Conservation (phyloP, 192 early-diverging fungal genomes). For the Backusella mclennaniae region DNA sequence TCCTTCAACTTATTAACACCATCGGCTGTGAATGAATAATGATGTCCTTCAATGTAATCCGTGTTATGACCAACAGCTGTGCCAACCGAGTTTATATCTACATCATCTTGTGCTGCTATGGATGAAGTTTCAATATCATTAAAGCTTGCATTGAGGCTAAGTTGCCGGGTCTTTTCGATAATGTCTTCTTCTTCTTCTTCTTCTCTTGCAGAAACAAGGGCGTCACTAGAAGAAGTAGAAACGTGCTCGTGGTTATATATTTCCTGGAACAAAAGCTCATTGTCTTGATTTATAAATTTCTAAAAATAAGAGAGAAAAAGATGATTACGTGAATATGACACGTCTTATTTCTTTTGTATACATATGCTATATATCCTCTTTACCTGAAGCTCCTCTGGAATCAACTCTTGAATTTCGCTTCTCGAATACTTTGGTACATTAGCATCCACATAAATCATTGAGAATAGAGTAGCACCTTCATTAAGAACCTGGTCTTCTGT, state of each 20-base stretch:
- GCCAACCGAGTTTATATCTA: background rate
- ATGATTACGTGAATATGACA: background rate
- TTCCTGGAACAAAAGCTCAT: conserved; percentile 10
- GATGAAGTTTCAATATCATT: background rate
- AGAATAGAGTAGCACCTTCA: conserved; percentile 12
- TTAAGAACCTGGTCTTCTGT: conserved; percentile 21
- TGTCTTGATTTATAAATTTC: conserved; percentile 17
- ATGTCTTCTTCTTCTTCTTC: background rate
- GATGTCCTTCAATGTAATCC: background rate
- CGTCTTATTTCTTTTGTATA: background rate
- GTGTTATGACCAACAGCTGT: conserved; percentile 12
- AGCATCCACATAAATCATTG: conserved; percentile 16
- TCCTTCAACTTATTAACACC: conserved; percentile 3
- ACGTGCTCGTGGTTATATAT: background rate
- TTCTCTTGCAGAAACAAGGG: background rate
- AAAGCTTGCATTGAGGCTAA: background rate
- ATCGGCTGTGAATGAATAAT: conserved; percentile 10
- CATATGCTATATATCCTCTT: background rate
- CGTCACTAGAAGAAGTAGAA: background rate
- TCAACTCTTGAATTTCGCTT: background rate
- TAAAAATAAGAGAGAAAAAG: background rate
- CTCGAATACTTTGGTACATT: background rate
- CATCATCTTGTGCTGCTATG: background rate
- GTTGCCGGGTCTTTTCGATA: background rate
- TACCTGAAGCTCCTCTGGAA: conserved; percentile 4